Evolutionary conservation across 345 rosid genomes (phyloP).

Genomic region (Eucalyptus brandiana): DNA sequence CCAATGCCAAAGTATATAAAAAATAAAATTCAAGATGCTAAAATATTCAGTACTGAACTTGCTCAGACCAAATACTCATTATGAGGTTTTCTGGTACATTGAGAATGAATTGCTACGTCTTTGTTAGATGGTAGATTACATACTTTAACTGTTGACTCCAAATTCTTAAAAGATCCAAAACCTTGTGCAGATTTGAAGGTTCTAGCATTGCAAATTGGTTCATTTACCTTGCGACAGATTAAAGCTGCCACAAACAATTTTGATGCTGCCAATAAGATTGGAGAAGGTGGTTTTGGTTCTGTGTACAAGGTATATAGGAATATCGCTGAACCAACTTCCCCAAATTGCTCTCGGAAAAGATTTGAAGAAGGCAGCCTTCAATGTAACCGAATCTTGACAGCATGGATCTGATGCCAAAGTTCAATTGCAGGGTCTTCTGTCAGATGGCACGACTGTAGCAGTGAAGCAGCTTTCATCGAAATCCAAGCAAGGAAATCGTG

Average conservation of each 20-base stretch:
- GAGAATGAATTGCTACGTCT: background rate
- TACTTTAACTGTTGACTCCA: background rate
- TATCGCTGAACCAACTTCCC: background rate
- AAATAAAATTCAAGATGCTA: background rate
- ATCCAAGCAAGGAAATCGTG: constrained; percentile 1
- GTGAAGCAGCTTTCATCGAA: background rate
- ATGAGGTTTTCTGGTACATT: background rate
- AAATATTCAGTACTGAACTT: background rate
- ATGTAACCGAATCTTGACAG: background rate
- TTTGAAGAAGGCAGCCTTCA: background rate
- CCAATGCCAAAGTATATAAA: background rate
- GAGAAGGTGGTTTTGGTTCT: background rate
- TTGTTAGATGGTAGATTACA: background rate
- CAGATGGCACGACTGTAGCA: background rate
- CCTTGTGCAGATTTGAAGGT: background rate
- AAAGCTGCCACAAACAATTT: constrained; percentile 1
- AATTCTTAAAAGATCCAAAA: background rate
- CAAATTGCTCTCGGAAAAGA: background rate
- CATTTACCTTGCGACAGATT: background rate
- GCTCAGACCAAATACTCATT: background rate
- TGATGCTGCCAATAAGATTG: background rate
- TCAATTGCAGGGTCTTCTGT: background rate
- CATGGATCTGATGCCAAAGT: background rate
- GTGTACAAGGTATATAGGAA: background rate
- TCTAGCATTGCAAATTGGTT: background rate